phyloP scores from a whole-genome alignment of 495 filamentous ascomycete genomes.

The Pseudoneurospora amorphoporcata region DNA sequence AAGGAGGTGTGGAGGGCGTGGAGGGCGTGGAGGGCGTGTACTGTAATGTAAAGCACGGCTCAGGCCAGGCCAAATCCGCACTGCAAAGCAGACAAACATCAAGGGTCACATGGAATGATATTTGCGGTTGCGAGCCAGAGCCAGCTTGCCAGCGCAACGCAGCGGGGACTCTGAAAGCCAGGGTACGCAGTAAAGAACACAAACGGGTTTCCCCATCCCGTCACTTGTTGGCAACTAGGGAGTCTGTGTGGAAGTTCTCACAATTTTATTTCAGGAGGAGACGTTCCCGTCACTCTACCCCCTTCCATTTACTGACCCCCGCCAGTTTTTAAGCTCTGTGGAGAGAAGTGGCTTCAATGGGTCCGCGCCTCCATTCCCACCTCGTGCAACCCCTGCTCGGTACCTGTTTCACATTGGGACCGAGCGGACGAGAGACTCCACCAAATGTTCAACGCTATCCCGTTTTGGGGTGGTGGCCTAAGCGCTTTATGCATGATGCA shows the following conservation, averaged over 20 bases:
- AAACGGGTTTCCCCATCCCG: not conserved
- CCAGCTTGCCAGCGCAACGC: not conserved
- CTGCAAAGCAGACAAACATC: not conserved
- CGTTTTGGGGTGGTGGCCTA: not conserved
- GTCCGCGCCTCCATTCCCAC: not conserved
- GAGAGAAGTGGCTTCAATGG: not conserved
- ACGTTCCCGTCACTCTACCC: not conserved
- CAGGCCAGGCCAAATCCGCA: not conserved
- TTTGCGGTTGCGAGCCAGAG: not conserved
- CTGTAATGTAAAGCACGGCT: not conserved
- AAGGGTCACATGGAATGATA: not conserved
- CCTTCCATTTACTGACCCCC: not conserved
- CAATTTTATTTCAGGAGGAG: not conserved
- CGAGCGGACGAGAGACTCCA: not conserved
- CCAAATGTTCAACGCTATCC: not conserved
- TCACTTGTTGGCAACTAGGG: not conserved
- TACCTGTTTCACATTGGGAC: not conserved
- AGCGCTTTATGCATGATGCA: not conserved
- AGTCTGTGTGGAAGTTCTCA: not conserved
- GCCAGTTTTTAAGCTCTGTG: not conserved
- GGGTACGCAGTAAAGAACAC: not conserved
- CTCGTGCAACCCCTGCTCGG: not conserved
- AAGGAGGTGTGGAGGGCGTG: not conserved
- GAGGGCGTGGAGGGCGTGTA: not conserved
- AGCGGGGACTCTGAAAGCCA: not conserved